Evolutionary conservation across 129 eudicot genomes (phyloP).

Genomic region (Flaveria bidentis): DNA sequence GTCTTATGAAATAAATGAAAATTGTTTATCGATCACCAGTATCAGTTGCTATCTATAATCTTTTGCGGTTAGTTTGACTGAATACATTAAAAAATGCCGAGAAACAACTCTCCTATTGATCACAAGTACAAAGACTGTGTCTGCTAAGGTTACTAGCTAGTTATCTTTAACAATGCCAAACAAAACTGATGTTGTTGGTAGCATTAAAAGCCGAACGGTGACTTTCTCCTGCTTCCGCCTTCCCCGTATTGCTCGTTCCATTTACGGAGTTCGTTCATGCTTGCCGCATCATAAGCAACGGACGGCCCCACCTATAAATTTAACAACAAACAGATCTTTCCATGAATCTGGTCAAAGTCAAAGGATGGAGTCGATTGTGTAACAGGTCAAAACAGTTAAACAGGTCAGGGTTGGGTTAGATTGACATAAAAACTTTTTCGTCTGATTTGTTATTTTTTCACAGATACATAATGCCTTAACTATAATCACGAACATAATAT

Average conservation of each 20-base stretch:
- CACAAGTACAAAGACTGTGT: constrained; percentile 21
- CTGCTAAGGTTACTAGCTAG: constrained; percentile 25
- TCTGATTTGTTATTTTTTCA: too few species aligned
- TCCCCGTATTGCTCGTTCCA: constrained; percentile 99
- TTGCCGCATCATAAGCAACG: constrained; percentile 84
- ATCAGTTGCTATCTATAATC: constrained; percentile 25
- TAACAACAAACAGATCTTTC: neutral
- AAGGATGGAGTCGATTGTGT: neutral
- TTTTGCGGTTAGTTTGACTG: constrained; percentile 17
- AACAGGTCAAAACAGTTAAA: neutral
- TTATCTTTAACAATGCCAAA: constrained; percentile 24
- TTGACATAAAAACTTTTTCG: neutral
- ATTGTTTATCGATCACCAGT: neutral
- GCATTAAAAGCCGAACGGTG: constrained; percentile 78
- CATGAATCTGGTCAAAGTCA: neutral
- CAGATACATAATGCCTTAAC: too few species aligned
- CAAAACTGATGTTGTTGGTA: constrained; percentile 12
- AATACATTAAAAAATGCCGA: constrained; percentile 17
- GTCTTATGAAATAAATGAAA: constrained; percentile 15
- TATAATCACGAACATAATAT: too few species aligned
- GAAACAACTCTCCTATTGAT: constrained; percentile 21
- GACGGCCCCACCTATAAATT: constrained; percentile 83
- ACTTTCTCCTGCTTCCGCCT: constrained; percentile 90
- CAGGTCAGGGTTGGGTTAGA: neutral
- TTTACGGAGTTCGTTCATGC: constrained; percentile 93